Evolutionary conservation across 306 rosid species (phyloP), one percentile per base, ranked within the genome.

Genomic region (Cyclanthera cordifolia): DNA sequence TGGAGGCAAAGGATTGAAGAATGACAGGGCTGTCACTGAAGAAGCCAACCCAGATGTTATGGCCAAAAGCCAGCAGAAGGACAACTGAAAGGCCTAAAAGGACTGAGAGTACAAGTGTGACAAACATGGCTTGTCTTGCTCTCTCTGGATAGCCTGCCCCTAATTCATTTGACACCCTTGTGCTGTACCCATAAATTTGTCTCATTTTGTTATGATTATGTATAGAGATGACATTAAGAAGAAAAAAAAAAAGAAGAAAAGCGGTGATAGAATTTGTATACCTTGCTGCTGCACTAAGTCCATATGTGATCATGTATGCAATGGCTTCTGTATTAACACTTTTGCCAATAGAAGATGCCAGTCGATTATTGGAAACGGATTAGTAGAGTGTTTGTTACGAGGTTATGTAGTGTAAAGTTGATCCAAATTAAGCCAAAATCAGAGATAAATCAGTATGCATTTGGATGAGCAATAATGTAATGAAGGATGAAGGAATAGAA

Each of bases 251-350:
- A 34, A 16, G 67, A 59, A 59, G 8, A 30, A n/a, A 59, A 17
- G 1, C 4, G 3, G 11, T 1, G 12, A 7, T 2, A 16, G 20
- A 19, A n/a, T 3, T n/a, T 34, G 47, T 59, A 9, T 59, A 89
- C 97, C 96, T 87, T 21, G 93, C 90, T 68, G 92, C 89, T 1
- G 96, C 92, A 76, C 93, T 82, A 24, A 89, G 96, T 61, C 97
- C 96, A 75, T 80, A 85, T 12, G 84, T 70, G 67, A 84, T 76
- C 92, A 87, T 83, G 79, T 78, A 89, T 4, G 86, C 90, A 30
- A 87, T 77, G 49, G 81, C 55, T 83, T 87, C 86, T 19, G 90
- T 92, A 81, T 81, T 89, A 53, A 76, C 81, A 68, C 97, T 89
- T 79, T 72, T 9, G 60, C 23, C 66, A 34, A 52, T 43, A 32